Evolutionary conservation across 176 grass and related monocot species (phyloP).

Genomic region (Aegilops tauschii): DNA sequence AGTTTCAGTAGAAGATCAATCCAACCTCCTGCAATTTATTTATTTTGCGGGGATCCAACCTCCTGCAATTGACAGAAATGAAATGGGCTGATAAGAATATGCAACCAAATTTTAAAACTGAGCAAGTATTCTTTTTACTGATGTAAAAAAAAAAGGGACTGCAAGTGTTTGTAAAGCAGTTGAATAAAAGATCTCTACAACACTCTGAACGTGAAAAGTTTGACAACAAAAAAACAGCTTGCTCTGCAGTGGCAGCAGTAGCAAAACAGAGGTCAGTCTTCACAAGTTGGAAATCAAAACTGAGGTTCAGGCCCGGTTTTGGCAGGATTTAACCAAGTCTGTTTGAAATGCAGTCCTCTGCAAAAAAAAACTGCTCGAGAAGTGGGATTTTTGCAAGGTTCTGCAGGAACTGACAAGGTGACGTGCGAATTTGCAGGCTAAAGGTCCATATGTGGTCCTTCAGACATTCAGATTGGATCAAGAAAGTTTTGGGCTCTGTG

Average conservation of each 20-base stretch:
- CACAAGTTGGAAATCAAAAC: slow-evolving; percentile 1
- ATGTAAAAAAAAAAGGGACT: background rate
- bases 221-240: background rate
- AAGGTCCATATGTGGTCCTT: slow-evolving; percentile 47
- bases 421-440: slow-evolving; percentile 33
- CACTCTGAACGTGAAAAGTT: slow-evolving; percentile 1
- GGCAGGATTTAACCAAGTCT: background rate
- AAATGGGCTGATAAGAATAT: slow-evolving; percentile 9
- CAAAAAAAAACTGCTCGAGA: background rate
- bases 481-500: slow-evolving; percentile 34
- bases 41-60: no score
- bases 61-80: slow-evolving; percentile 32
- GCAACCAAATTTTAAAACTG: background rate
- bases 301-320: background rate
- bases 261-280: background rate
- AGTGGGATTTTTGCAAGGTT: slow-evolving; percentile 4
- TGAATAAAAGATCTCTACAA: background rate
- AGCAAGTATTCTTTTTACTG: background rate
- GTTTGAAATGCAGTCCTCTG: background rate
- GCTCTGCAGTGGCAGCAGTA: background rate
- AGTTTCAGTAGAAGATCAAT: slow-evolving; percentile 23
- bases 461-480: slow-evolving; percentile 43
- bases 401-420: slow-evolving; percentile 19
- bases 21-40: slow-evolving; percentile 22
- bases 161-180: background rate